Base-by-base conservation (phyloP, 768 basidiomycete species). In the Phlegmacium glaucopus region DNA sequence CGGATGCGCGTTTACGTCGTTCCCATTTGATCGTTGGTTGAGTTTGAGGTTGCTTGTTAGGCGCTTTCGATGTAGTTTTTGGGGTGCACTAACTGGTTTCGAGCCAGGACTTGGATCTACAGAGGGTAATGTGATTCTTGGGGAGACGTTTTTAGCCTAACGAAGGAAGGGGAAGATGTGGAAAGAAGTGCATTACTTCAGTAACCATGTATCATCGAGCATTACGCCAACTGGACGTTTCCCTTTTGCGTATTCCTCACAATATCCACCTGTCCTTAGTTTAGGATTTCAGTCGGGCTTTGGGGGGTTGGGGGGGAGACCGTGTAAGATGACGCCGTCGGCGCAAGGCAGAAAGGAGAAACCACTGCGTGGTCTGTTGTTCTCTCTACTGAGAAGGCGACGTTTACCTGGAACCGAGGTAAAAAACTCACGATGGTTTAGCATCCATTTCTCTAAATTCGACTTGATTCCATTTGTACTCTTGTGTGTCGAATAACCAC, bases 161-260 rank as follows among this genome's bases (percentile, higher is more conserved):
- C 42, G 12, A 45, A 50, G 26, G 1, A 2, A 25, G n/a, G 26
- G 27, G 39, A 18, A 17, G 6, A 43, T 35, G n/a, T 17, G 22
- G 17, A 35, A 39, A 35, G 30, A 16, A 6, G 29, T 40, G 10
- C 64, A 76, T 2, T 45, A 89, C 86, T 79, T 78, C 6, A 96
- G 73, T 44, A 93, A 72, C 94, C 92, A 96, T 0, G 88, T 90
- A 59, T 96, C 92, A 13, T 92, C 90, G 6, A 94, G 73, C 70
- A 89, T 91, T n/a, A 92, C 72, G 1, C 93, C 93, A 10, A 90
- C 69, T 0, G 88, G 84, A 1, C 88, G 81, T 59, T 91, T 90
- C 2, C 91, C 90, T 60, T 94, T 93, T 16, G 67, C 59, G 56
- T 94, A 94, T 65, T 91, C 87, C 62, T 96, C 94, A 61, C 86